These are phyloP conservation scores for Verticillium nubilum DNA, from an alignment of 2,329 filamentous ascomycete genomes.

Conservation along the genomic window DNA sequence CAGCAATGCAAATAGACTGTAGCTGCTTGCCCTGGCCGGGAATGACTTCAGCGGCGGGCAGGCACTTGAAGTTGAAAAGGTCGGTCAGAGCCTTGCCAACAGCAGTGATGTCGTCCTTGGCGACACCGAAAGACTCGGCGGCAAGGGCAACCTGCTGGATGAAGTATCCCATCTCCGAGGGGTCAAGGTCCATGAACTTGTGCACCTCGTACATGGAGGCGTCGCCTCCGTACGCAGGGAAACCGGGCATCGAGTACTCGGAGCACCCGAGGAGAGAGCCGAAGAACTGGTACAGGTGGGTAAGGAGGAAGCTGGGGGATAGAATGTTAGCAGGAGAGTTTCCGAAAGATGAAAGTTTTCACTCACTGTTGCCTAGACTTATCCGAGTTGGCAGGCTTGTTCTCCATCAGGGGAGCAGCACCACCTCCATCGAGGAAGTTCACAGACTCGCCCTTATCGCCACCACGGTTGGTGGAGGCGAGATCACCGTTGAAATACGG, in stretches of 20 bases:
- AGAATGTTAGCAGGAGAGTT: background rate
- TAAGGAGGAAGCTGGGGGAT: constrained; percentile 43
- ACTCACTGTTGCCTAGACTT: constrained; percentile 51
- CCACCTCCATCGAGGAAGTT: constrained; percentile 60
- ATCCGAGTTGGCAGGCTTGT: constrained; percentile 45
- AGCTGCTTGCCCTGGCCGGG: constrained; percentile 37
- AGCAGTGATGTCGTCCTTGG: constrained; percentile 40
- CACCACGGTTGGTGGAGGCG: constrained; percentile 46
- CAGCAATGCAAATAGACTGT: constrained; percentile 51
- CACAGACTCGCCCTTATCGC: constrained; percentile 36
- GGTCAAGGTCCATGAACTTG: constrained; percentile 54
- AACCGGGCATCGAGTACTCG: constrained; percentile 40
- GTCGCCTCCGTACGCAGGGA: constrained; percentile 40
- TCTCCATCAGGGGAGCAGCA: constrained; percentile 47
- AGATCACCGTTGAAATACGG: constrained; percentile 55
- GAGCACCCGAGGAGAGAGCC: constrained; percentile 52
- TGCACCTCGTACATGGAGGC: constrained; percentile 47
- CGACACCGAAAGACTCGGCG: constrained; percentile 53
- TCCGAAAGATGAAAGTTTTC: background rate
- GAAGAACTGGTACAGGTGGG: constrained; percentile 59
- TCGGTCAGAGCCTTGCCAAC: constrained; percentile 43
- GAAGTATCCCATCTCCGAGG: constrained; percentile 51
- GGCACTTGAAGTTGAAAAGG: constrained; percentile 48
- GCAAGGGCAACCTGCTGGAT: constrained; percentile 52
- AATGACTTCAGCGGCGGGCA: constrained; percentile 37